A percentile compares a stretch with the other conserved stretches of the same genome.
Evolutionary conservation across 306 rosid species (phyloP).

Genomic region (Prunus dulcis): DNA sequence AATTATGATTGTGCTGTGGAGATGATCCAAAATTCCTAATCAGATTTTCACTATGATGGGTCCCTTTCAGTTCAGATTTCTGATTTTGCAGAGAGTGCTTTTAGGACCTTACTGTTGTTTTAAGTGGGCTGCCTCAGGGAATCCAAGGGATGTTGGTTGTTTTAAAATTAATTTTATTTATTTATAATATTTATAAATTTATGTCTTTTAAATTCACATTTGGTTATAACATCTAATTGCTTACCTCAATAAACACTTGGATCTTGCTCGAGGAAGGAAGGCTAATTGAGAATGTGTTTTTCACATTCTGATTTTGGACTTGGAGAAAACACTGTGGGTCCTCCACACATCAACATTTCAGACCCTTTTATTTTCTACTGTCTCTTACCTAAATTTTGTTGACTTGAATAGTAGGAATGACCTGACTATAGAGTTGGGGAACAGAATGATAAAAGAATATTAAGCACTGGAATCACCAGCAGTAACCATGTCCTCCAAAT

Average conservation of each 20-base stretch:
- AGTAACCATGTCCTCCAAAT: not conserved
- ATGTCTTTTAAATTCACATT: not conserved
- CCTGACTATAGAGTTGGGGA: not conserved
- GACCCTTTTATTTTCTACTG: not conserved
- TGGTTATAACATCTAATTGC: not conserved
- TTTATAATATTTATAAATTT: not conserved
- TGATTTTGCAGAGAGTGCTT: slow-evolving; percentile 14
- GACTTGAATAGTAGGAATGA: slow-evolving; percentile 11
- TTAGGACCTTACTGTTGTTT: slow-evolving; percentile 13
- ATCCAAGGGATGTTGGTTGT: slow-evolving; percentile 35
- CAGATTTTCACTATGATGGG: slow-evolving; percentile 39
- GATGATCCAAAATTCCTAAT: slow-evolving; percentile 14
- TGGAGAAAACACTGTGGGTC: not conserved
- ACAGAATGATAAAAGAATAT: slow-evolving; percentile 2
- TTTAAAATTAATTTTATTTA: not conserved
- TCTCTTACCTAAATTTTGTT: not conserved
- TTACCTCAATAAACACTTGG: too few relatives aligned
- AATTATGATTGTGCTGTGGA: slow-evolving; percentile 30
- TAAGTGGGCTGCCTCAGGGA: slow-evolving; percentile 38
- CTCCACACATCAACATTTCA: not conserved
- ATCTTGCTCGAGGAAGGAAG: not conserved
- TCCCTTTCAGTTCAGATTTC: slow-evolving; percentile 9
- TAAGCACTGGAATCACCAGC: slow-evolving; percentile 1
- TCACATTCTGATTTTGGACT: not conserved
- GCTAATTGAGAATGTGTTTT: not conserved